Conservation (phyloP, 441 rosid species). For the Lepidium campestre region DNA sequence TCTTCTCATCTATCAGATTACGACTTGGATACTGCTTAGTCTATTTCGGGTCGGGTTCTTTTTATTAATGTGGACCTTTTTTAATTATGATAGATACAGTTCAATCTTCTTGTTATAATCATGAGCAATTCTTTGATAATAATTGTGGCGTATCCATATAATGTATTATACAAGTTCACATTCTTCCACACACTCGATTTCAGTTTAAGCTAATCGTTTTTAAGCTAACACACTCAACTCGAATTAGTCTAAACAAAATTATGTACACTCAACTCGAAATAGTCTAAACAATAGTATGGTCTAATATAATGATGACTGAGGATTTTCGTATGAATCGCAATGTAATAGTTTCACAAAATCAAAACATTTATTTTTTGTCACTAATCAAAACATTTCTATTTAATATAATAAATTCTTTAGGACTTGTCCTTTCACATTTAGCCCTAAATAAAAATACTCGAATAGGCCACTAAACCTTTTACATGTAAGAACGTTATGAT, state of each 20-base stretch:
- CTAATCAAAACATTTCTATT: not conserved
- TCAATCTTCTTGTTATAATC: not conserved
- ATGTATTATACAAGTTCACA: not conserved
- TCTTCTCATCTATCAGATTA: constrained; percentile 13
- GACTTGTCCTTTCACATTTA: no score
- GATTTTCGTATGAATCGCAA: not conserved
- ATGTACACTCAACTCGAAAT: no score
- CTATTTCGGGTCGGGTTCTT: not conserved
- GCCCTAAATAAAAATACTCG: no score
- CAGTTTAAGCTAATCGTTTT: no score
- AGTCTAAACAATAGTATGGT: no score
- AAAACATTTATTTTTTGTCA: not conserved
- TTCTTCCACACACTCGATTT: no score
- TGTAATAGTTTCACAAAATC: not conserved
- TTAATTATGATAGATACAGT: not conserved
- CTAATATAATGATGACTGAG: no score
- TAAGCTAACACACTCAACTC: not conserved
- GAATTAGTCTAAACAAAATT: not conserved
- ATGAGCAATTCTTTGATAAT: not conserved
- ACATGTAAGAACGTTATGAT: constrained; percentile 19
- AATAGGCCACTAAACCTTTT: not conserved
- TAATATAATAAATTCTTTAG: no score
- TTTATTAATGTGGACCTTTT: not conserved
- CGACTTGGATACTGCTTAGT: not conserved
- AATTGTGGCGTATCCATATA: not conserved